phyloP scores from a whole-genome alignment of 2,329 filamentous ascomycete species.

The Periconia macrospinosa region DNA sequence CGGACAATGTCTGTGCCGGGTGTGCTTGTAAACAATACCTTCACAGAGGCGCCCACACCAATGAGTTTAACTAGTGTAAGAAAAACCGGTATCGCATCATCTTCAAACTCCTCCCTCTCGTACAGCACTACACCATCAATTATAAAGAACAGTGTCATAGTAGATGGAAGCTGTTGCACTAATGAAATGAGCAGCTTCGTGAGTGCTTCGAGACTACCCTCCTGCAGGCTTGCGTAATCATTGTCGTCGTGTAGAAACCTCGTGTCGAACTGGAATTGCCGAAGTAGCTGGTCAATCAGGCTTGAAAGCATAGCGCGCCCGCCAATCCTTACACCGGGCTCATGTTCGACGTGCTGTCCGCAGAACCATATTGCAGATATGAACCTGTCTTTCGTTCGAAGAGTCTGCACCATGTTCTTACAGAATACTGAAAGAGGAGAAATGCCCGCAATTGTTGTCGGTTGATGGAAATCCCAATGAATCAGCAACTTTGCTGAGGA shows the following conservation, averaged over 20 bases:
- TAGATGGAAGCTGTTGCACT: not conserved
- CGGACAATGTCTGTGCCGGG: conserved; percentile 1
- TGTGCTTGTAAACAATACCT: conserved; percentile 5
- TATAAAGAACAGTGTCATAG: conserved; percentile 4
- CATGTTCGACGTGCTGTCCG: conserved; percentile 1
- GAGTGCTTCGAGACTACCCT: not conserved
- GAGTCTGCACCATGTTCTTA: not conserved
- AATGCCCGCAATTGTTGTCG: conserved; percentile 1
- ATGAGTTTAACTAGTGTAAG: not conserved
- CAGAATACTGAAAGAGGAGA: conserved; percentile 8
- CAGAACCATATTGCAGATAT: conserved; percentile 4
- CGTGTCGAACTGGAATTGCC: conserved; percentile 3
- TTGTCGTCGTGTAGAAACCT: not conserved
- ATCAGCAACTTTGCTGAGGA: conserved; percentile 4
- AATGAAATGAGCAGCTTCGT: not conserved
- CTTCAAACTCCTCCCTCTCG: conserved; percentile 4
- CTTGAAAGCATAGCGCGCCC: conserved; percentile 3
- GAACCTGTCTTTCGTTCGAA: conserved; percentile 1
- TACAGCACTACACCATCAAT: conserved; percentile 4
- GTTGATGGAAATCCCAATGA: not conserved
- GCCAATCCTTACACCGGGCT: not conserved
- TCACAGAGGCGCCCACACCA: not conserved
- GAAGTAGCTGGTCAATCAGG: conserved; percentile 7
- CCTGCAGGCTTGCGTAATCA: not conserved
- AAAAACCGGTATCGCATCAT: conserved; percentile 1